A percentile compares a stretch with the other conserved stretches of the same genome.
These are phyloP conservation scores for Phialophora macrospora DNA, from an alignment of 2,329 filamentous ascomycete genomes.

Conservation along the genomic window DNA sequence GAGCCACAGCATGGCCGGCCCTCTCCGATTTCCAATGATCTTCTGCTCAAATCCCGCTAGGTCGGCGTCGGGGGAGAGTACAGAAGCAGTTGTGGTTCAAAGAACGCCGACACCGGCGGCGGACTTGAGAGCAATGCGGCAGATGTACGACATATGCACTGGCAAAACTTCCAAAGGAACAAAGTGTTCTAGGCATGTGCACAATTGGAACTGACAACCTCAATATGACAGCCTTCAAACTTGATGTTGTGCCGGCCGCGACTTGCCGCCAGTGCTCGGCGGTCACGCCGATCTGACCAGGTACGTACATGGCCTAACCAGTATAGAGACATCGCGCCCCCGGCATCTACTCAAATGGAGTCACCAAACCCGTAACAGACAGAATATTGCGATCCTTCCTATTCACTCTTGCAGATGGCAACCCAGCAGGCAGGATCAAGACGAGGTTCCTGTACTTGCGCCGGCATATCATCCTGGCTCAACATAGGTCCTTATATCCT, in stretches of 20 bases:
- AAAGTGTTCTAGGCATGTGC: slow-evolving; percentile 7
- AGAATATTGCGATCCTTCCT: neutral
- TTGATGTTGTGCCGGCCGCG: slow-evolving; percentile 18
- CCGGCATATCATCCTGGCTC: neutral
- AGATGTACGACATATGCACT: slow-evolving; percentile 7
- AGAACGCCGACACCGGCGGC: slow-evolving; percentile 2
- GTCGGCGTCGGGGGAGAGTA: neutral
- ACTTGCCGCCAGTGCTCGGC: neutral
- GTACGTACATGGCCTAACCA: neutral
- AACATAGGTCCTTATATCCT: neutral
- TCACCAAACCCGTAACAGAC: neutral
- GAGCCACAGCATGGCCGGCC: slow-evolving; percentile 9
- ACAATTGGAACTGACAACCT: slow-evolving; percentile 9
- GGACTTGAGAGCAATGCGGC: neutral
- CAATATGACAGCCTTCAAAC: slow-evolving; percentile 33
- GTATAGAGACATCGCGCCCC: neutral
- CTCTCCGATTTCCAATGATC: neutral
- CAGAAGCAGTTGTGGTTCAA: slow-evolving; percentile 8
- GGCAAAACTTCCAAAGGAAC: neutral
- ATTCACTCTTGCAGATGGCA: neutral
- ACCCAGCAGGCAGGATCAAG: neutral
- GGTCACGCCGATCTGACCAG: neutral
- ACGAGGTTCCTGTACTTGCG: neutral
- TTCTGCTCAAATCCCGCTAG: neutral
- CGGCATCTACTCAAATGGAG: neutral